Conservation (phyloP, 1,139 yeast species). For the Groenewaldozyma auringiensis region DNA sequence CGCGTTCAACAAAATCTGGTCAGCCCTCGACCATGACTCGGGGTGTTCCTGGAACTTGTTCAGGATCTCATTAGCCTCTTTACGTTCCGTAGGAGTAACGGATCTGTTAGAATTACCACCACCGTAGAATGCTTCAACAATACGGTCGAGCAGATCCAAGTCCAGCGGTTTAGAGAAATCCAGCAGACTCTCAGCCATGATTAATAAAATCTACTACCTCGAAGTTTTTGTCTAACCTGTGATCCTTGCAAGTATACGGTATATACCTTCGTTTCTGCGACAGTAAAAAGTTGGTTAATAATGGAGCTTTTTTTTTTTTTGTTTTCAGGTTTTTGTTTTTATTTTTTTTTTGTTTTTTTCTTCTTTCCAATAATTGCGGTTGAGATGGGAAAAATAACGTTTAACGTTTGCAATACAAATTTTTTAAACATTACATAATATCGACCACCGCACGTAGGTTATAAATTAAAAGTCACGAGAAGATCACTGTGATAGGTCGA, state of each 20-base stretch:
- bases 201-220: constrained; percentile 38
- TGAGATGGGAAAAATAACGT: too few relatives aligned
- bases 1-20: constrained; percentile 74
- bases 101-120: constrained; percentile 58
- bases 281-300: background rate
- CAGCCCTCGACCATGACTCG: constrained; percentile 94
- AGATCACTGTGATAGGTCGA: too few relatives aligned
- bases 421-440: too few relatives aligned
- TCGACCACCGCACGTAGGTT: too few relatives aligned
- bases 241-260: background rate
- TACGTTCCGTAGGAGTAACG: constrained; percentile 37
- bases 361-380: too few relatives aligned
- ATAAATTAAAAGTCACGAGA: too few relatives aligned
- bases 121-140: constrained; percentile 79
- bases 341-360: too few relatives aligned
- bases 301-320: too few relatives aligned
- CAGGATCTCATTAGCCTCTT: constrained; percentile 72
- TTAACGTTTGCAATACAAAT: too few relatives aligned
- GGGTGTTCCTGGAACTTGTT: constrained; percentile 91
- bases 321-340: too few relatives aligned
- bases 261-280: background rate
- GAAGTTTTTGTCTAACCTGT: background rate
- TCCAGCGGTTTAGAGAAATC: constrained; percentile 84
- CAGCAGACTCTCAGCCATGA: constrained; percentile 53
- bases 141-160: constrained; percentile 67